Base-by-base conservation (phyloP, 1,284 basidiomycete species). In the Meripilus lineatus region DNA sequence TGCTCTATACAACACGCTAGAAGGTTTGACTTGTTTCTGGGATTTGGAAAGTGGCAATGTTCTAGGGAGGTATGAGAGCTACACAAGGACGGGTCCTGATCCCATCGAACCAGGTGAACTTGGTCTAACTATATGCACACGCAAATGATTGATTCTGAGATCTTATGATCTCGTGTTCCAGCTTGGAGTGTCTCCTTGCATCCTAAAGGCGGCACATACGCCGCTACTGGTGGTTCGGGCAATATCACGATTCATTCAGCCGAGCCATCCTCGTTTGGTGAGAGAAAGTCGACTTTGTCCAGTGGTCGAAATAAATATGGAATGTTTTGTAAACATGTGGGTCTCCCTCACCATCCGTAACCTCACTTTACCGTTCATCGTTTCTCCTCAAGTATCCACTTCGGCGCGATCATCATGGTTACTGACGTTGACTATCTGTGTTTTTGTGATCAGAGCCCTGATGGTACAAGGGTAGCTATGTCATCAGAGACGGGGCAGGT, bases 151-250 rank as follows among this genome's bases (percentile, higher is more conserved):
- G 17, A 21, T 11, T 40, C 5, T 23, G 36, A 14, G 10, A 14
- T 37, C 5, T 21, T 5, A 17, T 37, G 32, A 4, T 22, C 8
- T 39, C 15, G 17, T 47, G 28, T 50, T 56, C 50, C 59, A 81
- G 90, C 89, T 6, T 93, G 86, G 85, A 80, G 80, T 1, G 79
- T 89, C 4, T 90, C 89, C 3, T 63, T 94, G 14, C 79, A 88
- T 56, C 91, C 91, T 0, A 69, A 70, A 36, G 75, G 75, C 13
- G 71, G 71, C 36, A 84, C 79, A 2, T 93, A 89, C 58, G 90
- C 88, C 0, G 84, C 87, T 21, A 83, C 87, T 1, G 88, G 86
- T 22, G 77, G 79, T 22, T 79, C 85, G 1, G 88, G 89, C 0
- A 85, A 82, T 49, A 68, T 92, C 41, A 71, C 68, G 14, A 73